phyloP scores from a whole-genome alignment of 208 protist species.

The Wallacemonas sp. region DNA sequence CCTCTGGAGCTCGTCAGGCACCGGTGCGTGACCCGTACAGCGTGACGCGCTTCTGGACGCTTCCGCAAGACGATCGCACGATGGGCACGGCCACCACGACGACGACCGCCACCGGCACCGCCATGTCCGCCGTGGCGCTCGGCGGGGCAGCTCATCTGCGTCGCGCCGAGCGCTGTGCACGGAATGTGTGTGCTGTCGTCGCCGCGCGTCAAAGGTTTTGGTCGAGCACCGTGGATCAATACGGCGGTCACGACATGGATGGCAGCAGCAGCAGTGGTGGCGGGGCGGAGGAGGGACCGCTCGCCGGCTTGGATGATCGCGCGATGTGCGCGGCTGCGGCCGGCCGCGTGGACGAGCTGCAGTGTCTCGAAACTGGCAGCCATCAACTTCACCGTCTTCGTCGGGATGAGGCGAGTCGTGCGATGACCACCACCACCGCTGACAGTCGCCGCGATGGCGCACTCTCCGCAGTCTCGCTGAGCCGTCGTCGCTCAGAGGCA shows the following conservation, averaged over 20 bases:
- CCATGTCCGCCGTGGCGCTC: no score
- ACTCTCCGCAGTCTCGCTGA: background rate
- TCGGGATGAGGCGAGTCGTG: background rate
- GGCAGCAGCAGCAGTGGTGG: no score
- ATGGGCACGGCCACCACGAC: background rate
- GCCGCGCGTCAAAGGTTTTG: background rate
- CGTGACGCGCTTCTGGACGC: constrained; percentile 3
- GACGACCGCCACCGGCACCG: no score
- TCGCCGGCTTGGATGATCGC: no score
- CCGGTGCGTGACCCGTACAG: background rate
- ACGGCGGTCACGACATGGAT: background rate
- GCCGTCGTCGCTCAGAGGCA: background rate
- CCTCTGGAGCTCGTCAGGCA: no score
- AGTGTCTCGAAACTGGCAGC: background rate
- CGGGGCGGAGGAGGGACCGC: no score
- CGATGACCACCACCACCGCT: background rate
- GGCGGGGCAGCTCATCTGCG: no score
- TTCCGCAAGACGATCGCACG: background rate
- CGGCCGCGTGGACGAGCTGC: background rate
- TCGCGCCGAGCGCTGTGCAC: background rate
- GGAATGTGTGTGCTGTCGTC: background rate
- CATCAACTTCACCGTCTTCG: background rate
- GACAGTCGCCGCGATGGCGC: no score
- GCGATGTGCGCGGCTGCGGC: background rate
- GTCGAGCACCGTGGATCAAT: background rate